Base-by-base conservation (phyloP, 768 basidiomycete species). In the Tulasnella sp. region DNA sequence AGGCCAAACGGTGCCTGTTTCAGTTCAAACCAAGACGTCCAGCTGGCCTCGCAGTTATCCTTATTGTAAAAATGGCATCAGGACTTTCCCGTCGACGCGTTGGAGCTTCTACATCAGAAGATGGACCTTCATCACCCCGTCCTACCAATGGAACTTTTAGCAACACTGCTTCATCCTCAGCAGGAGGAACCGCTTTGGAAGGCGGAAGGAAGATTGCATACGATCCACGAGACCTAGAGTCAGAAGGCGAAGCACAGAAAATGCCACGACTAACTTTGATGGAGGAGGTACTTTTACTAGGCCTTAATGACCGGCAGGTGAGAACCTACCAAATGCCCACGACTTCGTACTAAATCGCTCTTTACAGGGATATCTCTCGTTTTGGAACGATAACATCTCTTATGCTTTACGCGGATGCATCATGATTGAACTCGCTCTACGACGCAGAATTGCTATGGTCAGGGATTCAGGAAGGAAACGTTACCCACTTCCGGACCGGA, bases 381-480 rank as follows among this genome's bases (percentile, higher is more conserved):
- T 98, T 64, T 98, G 93, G 93, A 98, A 98, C 68, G 93, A 99
- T 72, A 98, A 96, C 68, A 99, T 99, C 58, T 95, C 91, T 0
- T 99, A 99, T 66, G 92, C 93, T 12, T 75, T 99, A 2, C 79
- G 95, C n/a, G 95, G 95, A 4, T 96, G 93, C 65, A 96, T 99
- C 60, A 77, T 99, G 55, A 83, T 98, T 49, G 93, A 99, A 64
- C 82, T 99, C 54, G 92, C 93, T 0, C 76, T 99, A n/a, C 78
- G 93, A 35, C 75, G 90, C 52, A 77, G 95, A 33, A 95, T 99
- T 66, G 90, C 87, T 2, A 76, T 96, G 54, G 83, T 90, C 45
- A 76, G 76, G 58, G 93, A 98, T 61, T 80, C 84, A 7, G 75
- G 79, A 57, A 76, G 91, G 40, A 69, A 79, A 44, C 73, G 85